Evolutionary conservation across 2,329 filamentous ascomycete genomes (phyloP).

Genomic region (Ophiostoma australiae): DNA sequence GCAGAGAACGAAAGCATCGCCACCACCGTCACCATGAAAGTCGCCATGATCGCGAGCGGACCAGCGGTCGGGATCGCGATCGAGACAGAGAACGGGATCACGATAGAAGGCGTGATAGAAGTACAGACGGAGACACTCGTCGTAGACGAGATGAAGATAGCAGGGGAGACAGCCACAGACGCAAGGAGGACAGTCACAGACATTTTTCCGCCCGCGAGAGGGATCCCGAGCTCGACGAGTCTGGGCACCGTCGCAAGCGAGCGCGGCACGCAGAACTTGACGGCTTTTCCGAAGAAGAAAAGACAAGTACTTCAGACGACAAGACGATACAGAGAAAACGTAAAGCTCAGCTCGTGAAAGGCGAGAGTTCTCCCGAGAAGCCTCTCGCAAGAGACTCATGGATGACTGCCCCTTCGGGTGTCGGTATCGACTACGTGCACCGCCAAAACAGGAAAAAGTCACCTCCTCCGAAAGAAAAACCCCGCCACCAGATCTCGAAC

Average conservation of each 20-base stretch:
- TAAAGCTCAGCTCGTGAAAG: conserved; percentile 26
- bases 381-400: conserved; percentile 70
- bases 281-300: conserved; percentile 41
- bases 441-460: conserved; percentile 53
- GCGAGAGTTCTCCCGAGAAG: conserved; percentile 27
- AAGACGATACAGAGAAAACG: conserved; percentile 25
- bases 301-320: too few species aligned
- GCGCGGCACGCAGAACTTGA: conserved; percentile 47
- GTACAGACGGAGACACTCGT: neutral
- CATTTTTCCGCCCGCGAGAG: neutral
- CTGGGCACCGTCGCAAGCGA: conserved; percentile 58
- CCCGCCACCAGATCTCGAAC: conserved; percentile 67
- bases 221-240: conserved; percentile 40
- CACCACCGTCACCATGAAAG: conserved; percentile 29
- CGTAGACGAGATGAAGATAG: neutral
- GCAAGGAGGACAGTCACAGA: neutral
- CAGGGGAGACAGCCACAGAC: neutral
- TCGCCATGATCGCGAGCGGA: neutral
- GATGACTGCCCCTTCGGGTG: conserved; percentile 83
- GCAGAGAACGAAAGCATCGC: conserved; percentile 30
- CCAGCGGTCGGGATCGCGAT: conserved; percentile 14
- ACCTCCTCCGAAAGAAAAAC: conserved; percentile 50
- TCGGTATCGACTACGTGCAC: conserved; percentile 80
- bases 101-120: conserved; percentile 18
- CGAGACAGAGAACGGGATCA: conserved; percentile 30